Conservation (phyloP, 305 asterid genomes). For the Vinca major region DNA sequence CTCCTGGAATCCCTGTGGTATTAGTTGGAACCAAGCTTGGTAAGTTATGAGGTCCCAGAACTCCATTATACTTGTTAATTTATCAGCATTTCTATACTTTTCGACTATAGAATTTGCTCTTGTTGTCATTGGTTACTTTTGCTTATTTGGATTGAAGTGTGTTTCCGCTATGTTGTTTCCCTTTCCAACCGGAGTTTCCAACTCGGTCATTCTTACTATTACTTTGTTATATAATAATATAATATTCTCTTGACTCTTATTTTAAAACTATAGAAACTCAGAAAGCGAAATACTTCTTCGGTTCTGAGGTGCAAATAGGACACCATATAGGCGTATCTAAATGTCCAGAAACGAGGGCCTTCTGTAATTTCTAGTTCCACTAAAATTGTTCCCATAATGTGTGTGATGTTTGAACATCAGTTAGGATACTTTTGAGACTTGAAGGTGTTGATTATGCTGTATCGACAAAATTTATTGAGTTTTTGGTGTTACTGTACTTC, state of each 20-base stretch:
- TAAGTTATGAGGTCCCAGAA: constrained; percentile 21
- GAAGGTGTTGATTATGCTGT: too few relatives aligned
- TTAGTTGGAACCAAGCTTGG: constrained; percentile 93
- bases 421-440: background rate
- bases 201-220: background rate
- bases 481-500: background rate
- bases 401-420: background rate
- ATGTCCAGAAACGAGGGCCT: background rate
- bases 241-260: background rate
- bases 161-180: background rate
- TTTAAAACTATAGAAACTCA: background rate
- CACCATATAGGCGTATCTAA: background rate
- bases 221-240: background rate
- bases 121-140: background rate
- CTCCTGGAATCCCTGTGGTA: constrained; percentile 83
- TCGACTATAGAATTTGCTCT: background rate
- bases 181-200: background rate
- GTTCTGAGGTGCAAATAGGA: background rate
- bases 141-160: background rate
- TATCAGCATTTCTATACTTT: background rate
- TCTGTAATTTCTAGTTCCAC: background rate
- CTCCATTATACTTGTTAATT: background rate
- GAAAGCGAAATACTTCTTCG: background rate
- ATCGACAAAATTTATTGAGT: background rate
- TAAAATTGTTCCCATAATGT: background rate